Evolutionary conservation across 1,284 basidiomycete species (phyloP), one percentile per base, ranked within the genome.

Genomic region (Apiotrichum akiyoshidainum): DNA sequence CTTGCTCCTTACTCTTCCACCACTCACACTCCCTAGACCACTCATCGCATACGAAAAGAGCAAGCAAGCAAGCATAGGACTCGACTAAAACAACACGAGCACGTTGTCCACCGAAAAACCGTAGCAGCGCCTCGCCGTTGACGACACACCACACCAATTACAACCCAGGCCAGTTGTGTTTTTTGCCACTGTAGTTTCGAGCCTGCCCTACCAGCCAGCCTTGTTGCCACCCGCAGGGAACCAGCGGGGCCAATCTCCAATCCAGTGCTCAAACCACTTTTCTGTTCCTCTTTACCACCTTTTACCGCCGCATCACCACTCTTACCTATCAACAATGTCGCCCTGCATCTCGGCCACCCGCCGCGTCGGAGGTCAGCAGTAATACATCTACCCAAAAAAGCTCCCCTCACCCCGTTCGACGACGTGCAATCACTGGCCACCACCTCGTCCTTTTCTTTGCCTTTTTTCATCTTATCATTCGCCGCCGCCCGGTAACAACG

Each of bases 311-410:
- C n/a, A 17, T 50, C 35, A 1, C 4, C 33, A 50, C 21, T 26
- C 22, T 31, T 35, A 46, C 9, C 41, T 31, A 31, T 31, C 26
- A 31, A 46, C 52, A 19, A 46, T 47, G 40, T 49, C 47, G 26
- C 19, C 14, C 47, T 17, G 2, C 34, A 10, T 45, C 33, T 21
- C 39, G 22, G 19, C 54, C 41, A 10, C 26, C 34, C 21, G 40
- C 39, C 37, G 14, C 41, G 40, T 34, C 47, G 40, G 34, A 22
- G 40, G 35, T 21, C 53, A 47, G 53, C 53, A 54, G 46, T 54
- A 54, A 48, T 33, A 11, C 9, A 6, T 40, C 12, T 47, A 3
- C 22, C 21, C 21, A 22, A 46, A 46, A 14, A 41, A n/a, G n/a
- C n/a, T n/a, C 16, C 16, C n/a, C n/a, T 41, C 48, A 50, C 37